These are phyloP conservation scores for Hypoxylon sp. DNA, from an alignment of 2,329 filamentous ascomycete species.

Conservation along the genomic window DNA sequence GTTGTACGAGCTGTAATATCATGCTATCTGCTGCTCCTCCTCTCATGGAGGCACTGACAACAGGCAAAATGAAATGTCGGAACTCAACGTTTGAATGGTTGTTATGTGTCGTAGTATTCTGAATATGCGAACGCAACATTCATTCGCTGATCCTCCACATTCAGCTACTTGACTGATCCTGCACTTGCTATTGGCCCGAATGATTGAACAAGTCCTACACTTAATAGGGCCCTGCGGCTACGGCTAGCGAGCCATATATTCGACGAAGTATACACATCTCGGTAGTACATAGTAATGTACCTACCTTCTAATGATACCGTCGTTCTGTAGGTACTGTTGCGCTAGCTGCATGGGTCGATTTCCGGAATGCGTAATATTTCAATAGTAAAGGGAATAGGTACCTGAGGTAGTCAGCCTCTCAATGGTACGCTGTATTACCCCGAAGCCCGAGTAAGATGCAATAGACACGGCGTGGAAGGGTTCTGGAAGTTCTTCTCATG, in stretches of 20 bases:
- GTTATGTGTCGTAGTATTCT: slow-evolving; percentile 28
- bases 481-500: slow-evolving; percentile 10
- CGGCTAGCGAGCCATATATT: slow-evolving; percentile 15
- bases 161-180: slow-evolving; percentile 19
- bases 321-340: neutral
- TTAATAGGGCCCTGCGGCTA: slow-evolving; percentile 10
- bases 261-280: slow-evolving; percentile 29
- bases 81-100: slow-evolving; percentile 1
- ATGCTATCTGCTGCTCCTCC: neutral
- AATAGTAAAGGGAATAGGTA: neutral
- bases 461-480: neutral
- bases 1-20: neutral
- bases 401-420: neutral
- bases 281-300: slow-evolving; percentile 10
- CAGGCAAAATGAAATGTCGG: slow-evolving; percentile 11
- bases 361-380: neutral
- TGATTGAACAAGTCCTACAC: slow-evolving; percentile 15
- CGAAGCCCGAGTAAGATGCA: slow-evolving; percentile 6
- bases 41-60: neutral
- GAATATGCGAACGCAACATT: slow-evolving; percentile 36
- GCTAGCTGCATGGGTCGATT: neutral
- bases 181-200: slow-evolving; percentile 27
- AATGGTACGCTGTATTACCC: slow-evolving; percentile 1
- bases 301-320: neutral
- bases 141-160: slow-evolving; percentile 30